A percentile compares a stretch with the other conserved stretches of the same genome.
Evolutionary conservation across 2,329 filamentous ascomycete species (phyloP).

Genomic region (Beauveria bassiana): DNA sequence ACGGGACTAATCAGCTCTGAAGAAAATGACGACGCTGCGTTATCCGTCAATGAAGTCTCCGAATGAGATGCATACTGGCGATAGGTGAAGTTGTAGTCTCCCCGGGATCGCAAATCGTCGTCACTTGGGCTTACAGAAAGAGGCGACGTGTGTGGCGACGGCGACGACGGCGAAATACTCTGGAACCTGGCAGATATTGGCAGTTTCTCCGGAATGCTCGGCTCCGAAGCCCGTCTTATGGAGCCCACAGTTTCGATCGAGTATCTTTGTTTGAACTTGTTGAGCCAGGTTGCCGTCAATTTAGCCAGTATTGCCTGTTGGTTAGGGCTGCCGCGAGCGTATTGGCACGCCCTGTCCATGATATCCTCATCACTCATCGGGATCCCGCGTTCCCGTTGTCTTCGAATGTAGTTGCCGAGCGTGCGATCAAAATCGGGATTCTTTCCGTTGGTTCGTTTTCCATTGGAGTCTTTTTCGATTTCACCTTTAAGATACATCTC

Average conservation of each 20-base stretch:
- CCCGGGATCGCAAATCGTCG: constrained; percentile 47
- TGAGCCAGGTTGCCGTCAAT: constrained; percentile 73
- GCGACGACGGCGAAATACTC: constrained; percentile 64
- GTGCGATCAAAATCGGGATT: constrained; percentile 87
- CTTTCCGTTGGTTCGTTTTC: constrained; percentile 78
- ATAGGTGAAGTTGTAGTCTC: constrained; percentile 27
- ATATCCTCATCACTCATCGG: constrained; percentile 74
- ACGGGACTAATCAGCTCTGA: constrained; percentile 65
- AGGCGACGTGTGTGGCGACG: constrained; percentile 57
- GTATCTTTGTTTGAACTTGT: constrained; percentile 93
- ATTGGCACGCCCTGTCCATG: constrained; percentile 74
- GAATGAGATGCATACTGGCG: constrained; percentile 27
- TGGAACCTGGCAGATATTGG: constrained; percentile 44
- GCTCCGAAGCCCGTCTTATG: constrained; percentile 52
- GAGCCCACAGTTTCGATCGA: constrained; percentile 43
- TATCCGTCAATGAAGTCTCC: constrained; percentile 25
- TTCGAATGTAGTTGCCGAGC: constrained; percentile 77
- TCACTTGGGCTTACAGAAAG: constrained; percentile 63
- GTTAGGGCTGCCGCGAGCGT: constrained; percentile 61
- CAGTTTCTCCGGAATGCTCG: constrained; percentile 63
- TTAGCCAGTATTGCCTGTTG: constrained; percentile 64
- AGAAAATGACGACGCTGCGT: constrained; percentile 55
- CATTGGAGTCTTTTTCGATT: constrained; percentile 62
- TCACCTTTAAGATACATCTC: constrained; percentile 88
- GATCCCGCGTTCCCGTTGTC: constrained; percentile 68